Evolutionary conservation across 2,329 filamentous ascomycete genomes (phyloP).

Genomic region (Cytospora piceicola): DNA sequence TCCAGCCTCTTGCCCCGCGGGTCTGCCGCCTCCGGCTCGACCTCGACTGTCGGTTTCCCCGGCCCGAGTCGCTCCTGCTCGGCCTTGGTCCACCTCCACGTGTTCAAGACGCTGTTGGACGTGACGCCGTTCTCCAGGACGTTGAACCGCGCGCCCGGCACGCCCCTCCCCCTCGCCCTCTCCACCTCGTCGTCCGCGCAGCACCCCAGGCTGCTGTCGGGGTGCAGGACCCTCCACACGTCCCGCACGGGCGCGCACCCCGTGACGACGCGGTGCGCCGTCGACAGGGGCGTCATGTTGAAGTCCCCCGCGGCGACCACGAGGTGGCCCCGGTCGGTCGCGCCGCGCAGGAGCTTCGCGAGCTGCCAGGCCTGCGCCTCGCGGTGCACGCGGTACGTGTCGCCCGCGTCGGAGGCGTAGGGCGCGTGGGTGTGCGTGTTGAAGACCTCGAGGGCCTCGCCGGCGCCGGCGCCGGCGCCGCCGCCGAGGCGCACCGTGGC

Average conservation of each 20-base stretch:
- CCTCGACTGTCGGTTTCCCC: conserved; percentile 61
- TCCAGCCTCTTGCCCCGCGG: conserved; percentile 84
- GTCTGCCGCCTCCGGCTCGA: conserved; percentile 71
- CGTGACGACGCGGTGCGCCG: conserved; percentile 82
- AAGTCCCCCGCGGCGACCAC: conserved; percentile 91
- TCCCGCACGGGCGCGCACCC: conserved; percentile 78
- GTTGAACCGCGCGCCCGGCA: conserved; percentile 80
- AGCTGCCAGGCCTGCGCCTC: conserved; percentile 95
- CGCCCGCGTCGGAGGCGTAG: conserved; percentile 74
- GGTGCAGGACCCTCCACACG: conserved; percentile 82
- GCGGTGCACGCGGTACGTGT: conserved; percentile 88
- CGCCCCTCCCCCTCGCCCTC: conserved; percentile 63
- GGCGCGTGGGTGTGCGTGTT: conserved; percentile 91
- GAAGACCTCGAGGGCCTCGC: conserved; percentile 79
- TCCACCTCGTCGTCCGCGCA: conserved; percentile 70
- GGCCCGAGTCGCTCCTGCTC: conserved; percentile 70
- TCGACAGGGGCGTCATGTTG: conserved; percentile 89
- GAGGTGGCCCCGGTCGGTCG: conserved; percentile 78
- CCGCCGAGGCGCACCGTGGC: conserved; percentile 76
- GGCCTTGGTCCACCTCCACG: conserved; percentile 84
- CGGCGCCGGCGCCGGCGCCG: conserved; percentile 64
- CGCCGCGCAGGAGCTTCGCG: conserved; percentile 82
- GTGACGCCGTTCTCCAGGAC: conserved; percentile 81
- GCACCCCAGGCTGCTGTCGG: conserved; percentile 79
- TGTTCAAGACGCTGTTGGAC: conserved; percentile 84